Base-by-base conservation (phyloP, 345 rosid genomes). In the Lumnitzera littorea region DNA sequence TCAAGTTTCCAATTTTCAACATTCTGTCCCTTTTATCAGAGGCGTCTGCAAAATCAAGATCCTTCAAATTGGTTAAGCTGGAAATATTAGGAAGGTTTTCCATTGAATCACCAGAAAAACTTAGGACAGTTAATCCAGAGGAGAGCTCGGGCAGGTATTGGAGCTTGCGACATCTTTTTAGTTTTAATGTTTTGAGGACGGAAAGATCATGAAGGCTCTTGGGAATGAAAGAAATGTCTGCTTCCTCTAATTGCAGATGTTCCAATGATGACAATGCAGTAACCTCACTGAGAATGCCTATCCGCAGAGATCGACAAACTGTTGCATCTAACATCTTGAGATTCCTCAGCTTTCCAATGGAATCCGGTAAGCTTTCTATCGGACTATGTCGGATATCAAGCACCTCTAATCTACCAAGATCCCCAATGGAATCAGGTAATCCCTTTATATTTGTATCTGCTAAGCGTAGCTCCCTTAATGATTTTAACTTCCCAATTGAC, bases 291-390 rank as follows among this genome's bases (percentile, higher is more conserved):
- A 5, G 2, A 2, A 9, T 14, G 14, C 13, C 43, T 12, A 0
- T 24, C 0, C 2, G 0, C 2, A 55, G 43, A 3, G 0, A 8
- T 25, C 0, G 0, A 24, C 58, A 55, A 11, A 11, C 8, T 0
- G 57, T 24, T 24, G 57, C 57, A 24, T 55, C 43, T 3, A 55
- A 25, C 0, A 24, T 4, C 41, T 12, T 11, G 12, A 55, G 57
- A 4, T 55, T 55, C 11, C 12, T 2, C 16, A 55, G 17, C 16
- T 4, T 13, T 24, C 57, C 46, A 25, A 55, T 5, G 12, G 17
- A 2, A 25, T 0, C 0, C 0, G 17, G 43, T 3, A 55, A 1
- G 3, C 2, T 25, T 24, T 13, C 0, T 25, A 55, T 55, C 1
- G 0, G 0, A 14, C 5, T 0, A 4, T 16, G 0, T 2, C n/a